Base-by-base conservation (phyloP, 2,329 filamentous ascomycete species). In the Rosellinia necatrix region DNA sequence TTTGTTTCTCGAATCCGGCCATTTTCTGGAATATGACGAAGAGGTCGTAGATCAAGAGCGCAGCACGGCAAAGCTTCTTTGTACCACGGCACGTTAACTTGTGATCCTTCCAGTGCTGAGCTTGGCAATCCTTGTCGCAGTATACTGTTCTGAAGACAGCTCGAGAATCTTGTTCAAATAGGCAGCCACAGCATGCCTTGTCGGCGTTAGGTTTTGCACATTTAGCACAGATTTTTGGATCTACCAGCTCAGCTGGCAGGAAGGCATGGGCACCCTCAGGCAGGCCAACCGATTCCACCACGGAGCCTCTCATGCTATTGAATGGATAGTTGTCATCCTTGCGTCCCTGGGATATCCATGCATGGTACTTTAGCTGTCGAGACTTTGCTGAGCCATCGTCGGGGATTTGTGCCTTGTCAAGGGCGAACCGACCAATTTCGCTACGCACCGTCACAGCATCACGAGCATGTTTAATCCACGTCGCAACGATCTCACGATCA, bases 291-390 rank as follows among this genome's bases (percentile, higher is more conserved):
- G 2, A 17, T 19, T 54, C 17, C 32, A 4, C 29, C 19, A 24
- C 40, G 15, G 38, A 25, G 24, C 3, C 8, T 4, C 37, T 21
- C 25, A 46, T 21, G 34, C 22, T 6, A 3, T 40, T 41, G 40
- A 58, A 58, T 25, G 55, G 50, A 6, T 50, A 46, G 3, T 46
- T 46, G 25, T 58, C 50, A 6, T 58, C 55, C 17, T 54, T 58
- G n/a, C 55, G 55, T 25, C 55, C 55, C 12, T 54, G 38, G 7
- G 34, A 49, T 37, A 58, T 46, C 55, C 55, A 58, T 5, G 30
- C 38, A 15, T 54, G 22, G 13, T 44, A 46, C 25, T 47, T 54
- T 9, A 58, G 37, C 22, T 58, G 55, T 9, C 15, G 27, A 8
- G 50, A 54, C 51, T 58, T 58, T 24, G 44, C 44, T 13, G 55